phyloP scores from a whole-genome alignment of 495 filamentous ascomycete species.

The Podospora conica region DNA sequence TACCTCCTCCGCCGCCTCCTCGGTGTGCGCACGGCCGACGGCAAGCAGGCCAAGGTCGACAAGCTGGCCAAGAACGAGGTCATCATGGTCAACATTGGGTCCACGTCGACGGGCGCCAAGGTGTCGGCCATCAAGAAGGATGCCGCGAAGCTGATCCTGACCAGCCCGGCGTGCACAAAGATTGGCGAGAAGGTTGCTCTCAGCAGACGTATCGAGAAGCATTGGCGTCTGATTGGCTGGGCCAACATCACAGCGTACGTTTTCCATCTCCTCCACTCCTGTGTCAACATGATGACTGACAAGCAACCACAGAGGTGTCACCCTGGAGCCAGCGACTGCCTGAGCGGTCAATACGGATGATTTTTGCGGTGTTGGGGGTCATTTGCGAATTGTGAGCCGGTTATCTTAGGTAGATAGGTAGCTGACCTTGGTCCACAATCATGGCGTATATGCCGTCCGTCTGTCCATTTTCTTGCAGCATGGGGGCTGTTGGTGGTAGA shows the following conservation, averaged over 20 bases:
- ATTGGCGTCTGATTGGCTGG: conserved; percentile 98
- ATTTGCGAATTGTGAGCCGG: background rate
- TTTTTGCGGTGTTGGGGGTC: background rate
- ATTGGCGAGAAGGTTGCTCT: conserved; percentile 97
- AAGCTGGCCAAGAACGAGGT: conserved; percentile 97
- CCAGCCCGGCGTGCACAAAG: conserved; percentile 85
- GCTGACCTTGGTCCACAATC: background rate
- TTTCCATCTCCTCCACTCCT: background rate
- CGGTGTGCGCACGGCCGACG: conserved; percentile 95
- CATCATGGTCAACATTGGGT: conserved; percentile 98
- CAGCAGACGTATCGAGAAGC: conserved; percentile 94
- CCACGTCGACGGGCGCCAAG: conserved; percentile 91
- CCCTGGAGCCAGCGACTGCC: background rate
- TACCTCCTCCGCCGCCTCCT: conserved; percentile 89
- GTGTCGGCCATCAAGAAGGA: conserved; percentile 94
- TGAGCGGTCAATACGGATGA: background rate
- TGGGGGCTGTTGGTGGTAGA: background rate
- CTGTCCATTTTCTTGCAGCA: background rate
- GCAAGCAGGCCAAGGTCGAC: conserved; percentile 97
- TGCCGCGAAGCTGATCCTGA: conserved; percentile 75
- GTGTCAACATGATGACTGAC: background rate
- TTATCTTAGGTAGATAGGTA: background rate
- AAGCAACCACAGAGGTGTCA: background rate
- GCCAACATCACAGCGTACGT: conserved; percentile 69
- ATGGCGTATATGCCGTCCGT: background rate